phyloP scores from a whole-genome alignment of 78 protist species.

The Dictyostelium purpureum region DNA sequence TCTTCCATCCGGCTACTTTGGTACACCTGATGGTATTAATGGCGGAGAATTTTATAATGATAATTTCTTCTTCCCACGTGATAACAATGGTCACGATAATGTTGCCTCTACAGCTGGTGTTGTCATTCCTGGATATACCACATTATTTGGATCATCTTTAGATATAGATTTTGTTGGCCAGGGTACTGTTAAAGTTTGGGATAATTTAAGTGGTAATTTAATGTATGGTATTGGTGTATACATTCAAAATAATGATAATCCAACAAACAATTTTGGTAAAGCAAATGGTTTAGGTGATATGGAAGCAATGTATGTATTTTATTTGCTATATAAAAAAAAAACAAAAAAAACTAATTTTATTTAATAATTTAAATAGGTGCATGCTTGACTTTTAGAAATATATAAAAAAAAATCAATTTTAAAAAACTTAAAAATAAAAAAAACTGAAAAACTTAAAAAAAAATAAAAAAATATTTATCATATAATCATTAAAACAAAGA shows the following conservation, averaged over 20 bases:
- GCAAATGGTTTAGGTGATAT: slow-evolving; percentile 56
- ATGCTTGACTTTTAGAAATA: too few species aligned
- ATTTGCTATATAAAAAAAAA: neutral
- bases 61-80: slow-evolving; percentile 29
- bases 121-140: slow-evolving; percentile 22
- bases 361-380: too few species aligned
- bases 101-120: slow-evolving; percentile 30
- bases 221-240: slow-evolving; percentile 37
- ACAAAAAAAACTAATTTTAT: neutral
- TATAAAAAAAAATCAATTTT: too few species aligned
- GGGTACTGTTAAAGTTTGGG: slow-evolving; percentile 47
- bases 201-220: neutral
- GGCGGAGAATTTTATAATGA: slow-evolving; percentile 45
- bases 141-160: slow-evolving; percentile 6
- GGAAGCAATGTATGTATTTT: too few species aligned
- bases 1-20: slow-evolving; percentile 21
- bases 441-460: neutral
- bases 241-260: neutral
- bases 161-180: slow-evolving; percentile 42
- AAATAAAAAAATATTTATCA: neutral
- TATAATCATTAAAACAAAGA: neutral
- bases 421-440: neutral
- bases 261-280: slow-evolving; percentile 20
- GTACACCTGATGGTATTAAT: neutral
- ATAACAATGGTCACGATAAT: slow-evolving; percentile 48